Conservation (phyloP, 495 filamentous ascomycete genomes). For the Staphylotrichum tortipilum region DNA sequence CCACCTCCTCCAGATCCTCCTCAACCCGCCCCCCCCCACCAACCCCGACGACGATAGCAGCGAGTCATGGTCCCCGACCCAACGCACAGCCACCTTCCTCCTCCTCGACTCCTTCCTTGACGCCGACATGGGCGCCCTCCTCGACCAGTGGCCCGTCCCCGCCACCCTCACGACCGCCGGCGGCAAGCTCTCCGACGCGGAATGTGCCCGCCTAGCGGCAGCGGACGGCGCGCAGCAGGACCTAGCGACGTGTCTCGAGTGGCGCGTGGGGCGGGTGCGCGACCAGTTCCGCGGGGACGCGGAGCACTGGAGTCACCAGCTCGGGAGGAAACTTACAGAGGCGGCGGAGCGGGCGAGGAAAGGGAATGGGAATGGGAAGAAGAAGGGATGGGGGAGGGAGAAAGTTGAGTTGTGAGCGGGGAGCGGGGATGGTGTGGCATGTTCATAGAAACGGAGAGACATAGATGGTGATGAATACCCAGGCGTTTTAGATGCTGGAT, state of each 20-base stretch:
- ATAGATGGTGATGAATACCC: too few relatives aligned
- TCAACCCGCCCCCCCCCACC: conserved; percentile 7
- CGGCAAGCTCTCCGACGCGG: conserved; percentile 17
- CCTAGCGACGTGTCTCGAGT: conserved; percentile 34
- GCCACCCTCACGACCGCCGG: background rate
- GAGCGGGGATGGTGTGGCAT: too few relatives aligned
- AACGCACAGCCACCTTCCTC: conserved; percentile 40
- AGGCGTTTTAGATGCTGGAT: too few relatives aligned
- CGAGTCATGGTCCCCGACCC: conserved; percentile 31
- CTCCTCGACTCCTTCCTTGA: conserved; percentile 54
- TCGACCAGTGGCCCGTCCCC: conserved; percentile 39
- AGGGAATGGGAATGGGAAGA: background rate
- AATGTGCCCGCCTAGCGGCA: conserved; percentile 14
- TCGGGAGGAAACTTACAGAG: conserved; percentile 6
- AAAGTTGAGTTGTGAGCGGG: background rate
- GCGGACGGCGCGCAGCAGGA: conserved; percentile 15
- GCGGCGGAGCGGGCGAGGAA: background rate
- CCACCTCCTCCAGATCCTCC: conserved; percentile 38
- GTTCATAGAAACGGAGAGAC: too few relatives aligned
- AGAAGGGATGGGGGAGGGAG: conserved; percentile 17
- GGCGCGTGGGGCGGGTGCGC: conserved; percentile 25
- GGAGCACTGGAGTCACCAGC: conserved; percentile 27
- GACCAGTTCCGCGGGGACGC: conserved; percentile 10
- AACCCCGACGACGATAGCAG: conserved; percentile 10
- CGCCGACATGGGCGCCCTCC: conserved; percentile 45